These are phyloP conservation scores for Sporothrix brunneoviolacea DNA, from an alignment of 2,329 filamentous ascomycete species.

Conservation along the genomic window DNA sequence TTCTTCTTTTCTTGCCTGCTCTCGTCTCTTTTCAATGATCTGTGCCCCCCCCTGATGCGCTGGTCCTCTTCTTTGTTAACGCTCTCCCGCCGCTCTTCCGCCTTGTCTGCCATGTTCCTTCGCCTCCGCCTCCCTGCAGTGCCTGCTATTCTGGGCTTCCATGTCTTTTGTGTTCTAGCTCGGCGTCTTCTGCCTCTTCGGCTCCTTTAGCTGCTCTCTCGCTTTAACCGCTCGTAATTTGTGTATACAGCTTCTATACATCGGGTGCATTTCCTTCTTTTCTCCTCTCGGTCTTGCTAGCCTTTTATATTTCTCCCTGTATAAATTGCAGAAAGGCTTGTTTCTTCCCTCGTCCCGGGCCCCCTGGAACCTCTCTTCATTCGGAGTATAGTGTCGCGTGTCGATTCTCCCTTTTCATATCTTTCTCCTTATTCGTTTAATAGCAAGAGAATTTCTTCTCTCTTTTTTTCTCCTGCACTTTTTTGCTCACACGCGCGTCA, in stretches of 20 bases:
- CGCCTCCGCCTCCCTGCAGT: too few species aligned
- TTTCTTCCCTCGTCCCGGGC: not conserved
- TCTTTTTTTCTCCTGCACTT: not conserved
- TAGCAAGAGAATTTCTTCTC: too few species aligned
- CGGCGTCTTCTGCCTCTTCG: not conserved
- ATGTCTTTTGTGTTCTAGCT: not conserved
- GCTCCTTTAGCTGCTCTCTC: not conserved
- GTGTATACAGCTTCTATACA: not conserved
- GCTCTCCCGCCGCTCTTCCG: not conserved
- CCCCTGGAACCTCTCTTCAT: not conserved
- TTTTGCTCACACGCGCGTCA: too few species aligned
- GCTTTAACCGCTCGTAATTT: not conserved
- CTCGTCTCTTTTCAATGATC: too few species aligned
- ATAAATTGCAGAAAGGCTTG: constrained; percentile 8
- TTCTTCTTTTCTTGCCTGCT: too few species aligned
- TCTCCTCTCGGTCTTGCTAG: not conserved
- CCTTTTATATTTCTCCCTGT: not conserved
- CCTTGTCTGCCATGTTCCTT: not conserved
- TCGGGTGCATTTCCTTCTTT: not conserved
- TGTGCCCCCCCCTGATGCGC: not conserved
- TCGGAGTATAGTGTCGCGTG: too few species aligned
- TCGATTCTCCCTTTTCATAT: not conserved
- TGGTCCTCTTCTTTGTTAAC: not conserved
- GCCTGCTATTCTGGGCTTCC: not conserved
- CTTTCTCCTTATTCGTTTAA: too few species aligned